Evolutionary conservation across 345 rosid genomes (phyloP).

Genomic region (Eutrema japonicum): DNA sequence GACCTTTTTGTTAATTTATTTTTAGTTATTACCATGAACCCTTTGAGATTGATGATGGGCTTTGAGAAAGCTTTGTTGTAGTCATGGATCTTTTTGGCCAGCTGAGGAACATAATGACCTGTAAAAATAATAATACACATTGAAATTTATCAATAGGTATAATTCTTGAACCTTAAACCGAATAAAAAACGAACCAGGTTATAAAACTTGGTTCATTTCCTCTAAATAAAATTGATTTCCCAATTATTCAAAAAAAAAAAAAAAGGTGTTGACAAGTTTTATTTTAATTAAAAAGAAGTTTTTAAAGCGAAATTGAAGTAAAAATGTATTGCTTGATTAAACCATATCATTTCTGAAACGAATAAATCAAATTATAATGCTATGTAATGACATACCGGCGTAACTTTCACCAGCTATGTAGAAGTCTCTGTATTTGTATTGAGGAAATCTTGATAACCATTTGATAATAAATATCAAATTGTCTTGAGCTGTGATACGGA

Average conservation of each 20-base stretch:
- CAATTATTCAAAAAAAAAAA: not conserved
- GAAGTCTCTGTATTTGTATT: constrained; percentile 76
- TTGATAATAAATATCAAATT: constrained; percentile 65
- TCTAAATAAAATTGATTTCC: too few species aligned
- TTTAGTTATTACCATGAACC: constrained; percentile 69
- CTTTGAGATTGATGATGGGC: constrained; percentile 79
- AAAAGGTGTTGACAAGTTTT: too few species aligned
- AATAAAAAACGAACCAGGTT: not conserved
- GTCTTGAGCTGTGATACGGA: constrained; percentile 68
- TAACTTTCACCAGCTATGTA: constrained; percentile 94
- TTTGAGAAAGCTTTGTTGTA: constrained; percentile 56
- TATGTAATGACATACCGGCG: constrained; percentile 56
- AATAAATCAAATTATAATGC: not conserved
- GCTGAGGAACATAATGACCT: constrained; percentile 97
- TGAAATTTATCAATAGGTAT: not conserved
- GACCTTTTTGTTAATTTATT: not conserved
- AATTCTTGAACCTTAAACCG: not conserved
- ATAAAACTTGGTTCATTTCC: not conserved
- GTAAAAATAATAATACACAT: not conserved
- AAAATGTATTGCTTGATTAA: too few species aligned
- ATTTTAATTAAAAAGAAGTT: too few species aligned
- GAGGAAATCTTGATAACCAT: constrained; percentile 94
- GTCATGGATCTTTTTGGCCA: constrained; percentile 76
- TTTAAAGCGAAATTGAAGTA: not conserved
- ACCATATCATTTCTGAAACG: not conserved